These are phyloP conservation scores for Vaccinium darrowii DNA, from an alignment of 148 eudicot species.

Conservation along the genomic window DNA sequence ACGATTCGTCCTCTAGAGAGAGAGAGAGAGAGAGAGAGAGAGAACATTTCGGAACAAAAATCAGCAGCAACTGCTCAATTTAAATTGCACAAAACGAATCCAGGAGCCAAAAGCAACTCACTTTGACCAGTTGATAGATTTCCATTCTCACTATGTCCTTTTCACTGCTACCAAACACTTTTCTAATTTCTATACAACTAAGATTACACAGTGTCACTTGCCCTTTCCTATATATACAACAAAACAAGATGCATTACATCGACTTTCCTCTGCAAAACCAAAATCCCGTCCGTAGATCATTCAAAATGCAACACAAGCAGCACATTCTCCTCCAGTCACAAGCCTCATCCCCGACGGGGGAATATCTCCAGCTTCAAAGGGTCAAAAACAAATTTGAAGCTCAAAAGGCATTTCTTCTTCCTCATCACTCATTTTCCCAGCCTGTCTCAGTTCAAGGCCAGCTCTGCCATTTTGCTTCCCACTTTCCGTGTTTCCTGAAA, in stretches of 20 bases:
- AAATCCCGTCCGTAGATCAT: conserved; percentile 15
- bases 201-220: conserved; percentile 35
- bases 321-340: not conserved
- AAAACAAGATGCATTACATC: conserved; percentile 20
- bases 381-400: not conserved
- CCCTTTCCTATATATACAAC: conserved; percentile 24
- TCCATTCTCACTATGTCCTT: not conserved
- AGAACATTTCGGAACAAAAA: conserved; percentile 10
- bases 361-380: not conserved
- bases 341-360: not conserved
- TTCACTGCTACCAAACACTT: not conserved
- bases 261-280: conserved; percentile 30
- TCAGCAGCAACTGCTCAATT: conserved; percentile 19
- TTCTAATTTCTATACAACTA: conserved; percentile 40
- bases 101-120: conserved; percentile 4
- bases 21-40: conserved; percentile 5
- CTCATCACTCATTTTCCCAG: not conserved
- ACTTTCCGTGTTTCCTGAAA: not conserved
- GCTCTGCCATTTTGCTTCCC: conserved; percentile 35
- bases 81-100: conserved; percentile 24
- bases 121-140: not conserved
- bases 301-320: not conserved
- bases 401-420: not conserved
- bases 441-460: conserved; percentile 34
- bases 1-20: too few species aligned